Evolutionary conservation across 2,329 filamentous ascomycete genomes (phyloP), one percentile per base, ranked within the genome.

Genomic region (Hymenoscyphus fructigenus): DNA sequence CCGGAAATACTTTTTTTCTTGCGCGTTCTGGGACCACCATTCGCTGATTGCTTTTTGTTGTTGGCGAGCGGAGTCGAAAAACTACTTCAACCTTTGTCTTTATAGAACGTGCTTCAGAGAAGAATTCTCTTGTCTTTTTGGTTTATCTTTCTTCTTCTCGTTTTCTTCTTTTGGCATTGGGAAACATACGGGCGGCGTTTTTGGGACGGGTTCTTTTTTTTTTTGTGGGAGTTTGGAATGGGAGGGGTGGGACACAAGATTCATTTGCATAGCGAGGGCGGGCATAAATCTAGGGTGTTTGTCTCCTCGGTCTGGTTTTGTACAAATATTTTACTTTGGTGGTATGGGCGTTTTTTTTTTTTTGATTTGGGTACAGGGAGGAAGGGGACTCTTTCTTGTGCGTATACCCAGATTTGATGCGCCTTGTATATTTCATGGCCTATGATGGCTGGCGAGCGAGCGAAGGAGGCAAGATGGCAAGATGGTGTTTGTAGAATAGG

Each of bases 211-310:
- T 4, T 23, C 20, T 10, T 50, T 50, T 50, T 3, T 10, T 50
- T 50, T 50, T 3, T 23, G 44, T 50, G 20, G 44, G 44, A 23
- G 44, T 50, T 50, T 23, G 44, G 44, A n/a, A 47, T 10, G 44
- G 44, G 34, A 36, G 29, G 29, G 44, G 34, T 14, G 29, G 29
- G 29, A 44, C 15, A 44, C 41, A 50, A 50, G 44, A 50, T 23
- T 23, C 44, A 50, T 50, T 50, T 50, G 44, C 44, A 50, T 50
- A 50, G 44, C 44, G 44, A 50, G 44, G 44, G n/a, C 10, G n/a
- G 14, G 17, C 17, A 15, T 23, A 10, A 50, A 50, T 50, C 44
- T 23, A 50, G n/a, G 44, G 44, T 47, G n/a, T 20, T 50, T 23
- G n/a, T 23, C n/a, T 50, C 44, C 14, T 50, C 10, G n/a, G 10